These are phyloP conservation scores for Amanita fuliginea DNA, from an alignment of 768 basidiomycete species.

Conservation along the genomic window DNA sequence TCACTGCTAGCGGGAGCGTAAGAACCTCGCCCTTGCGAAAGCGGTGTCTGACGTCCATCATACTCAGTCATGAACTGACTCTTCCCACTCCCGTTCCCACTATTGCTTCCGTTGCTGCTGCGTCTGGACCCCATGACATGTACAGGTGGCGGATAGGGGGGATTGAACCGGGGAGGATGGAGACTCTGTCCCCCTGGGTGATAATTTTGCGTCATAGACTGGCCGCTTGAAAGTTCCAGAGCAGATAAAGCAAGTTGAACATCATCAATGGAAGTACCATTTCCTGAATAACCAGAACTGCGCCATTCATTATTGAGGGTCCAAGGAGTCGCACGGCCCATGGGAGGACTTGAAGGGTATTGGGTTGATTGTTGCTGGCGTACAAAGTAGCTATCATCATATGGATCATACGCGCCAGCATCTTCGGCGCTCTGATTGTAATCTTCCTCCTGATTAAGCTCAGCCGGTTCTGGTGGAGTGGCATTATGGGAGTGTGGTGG, in stretches of 20 bases:
- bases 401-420: slow-evolving; percentile 26
- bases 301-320: slow-evolving; percentile 53
- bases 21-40: slow-evolving; percentile 33
- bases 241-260: slow-evolving; percentile 63
- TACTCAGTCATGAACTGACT: slow-evolving; percentile 52
- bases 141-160: slow-evolving; percentile 32
- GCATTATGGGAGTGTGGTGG: slow-evolving; percentile 24
- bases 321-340: slow-evolving; percentile 64
- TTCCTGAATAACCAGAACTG: slow-evolving; percentile 16
- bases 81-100: slow-evolving; percentile 22
- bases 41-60: slow-evolving; percentile 56
- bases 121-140: slow-evolving; percentile 31
- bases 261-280: slow-evolving; percentile 49
- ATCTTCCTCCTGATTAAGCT: slow-evolving; percentile 37
- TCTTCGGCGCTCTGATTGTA: slow-evolving; percentile 40
- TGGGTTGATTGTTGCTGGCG: slow-evolving; percentile 30
- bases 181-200: slow-evolving; percentile 38
- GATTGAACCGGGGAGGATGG: slow-evolving; percentile 65
- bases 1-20: slow-evolving; percentile 12
- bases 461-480: slow-evolving; percentile 28
- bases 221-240: slow-evolving; percentile 45
- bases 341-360: slow-evolving; percentile 38
- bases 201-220: slow-evolving; percentile 18
- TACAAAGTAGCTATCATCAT: slow-evolving; percentile 45
- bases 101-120: slow-evolving; percentile 22